Evolutionary conservation across 1,284 basidiomycete genomes (phyloP).

Genomic region (Trichosporon sp.): DNA sequence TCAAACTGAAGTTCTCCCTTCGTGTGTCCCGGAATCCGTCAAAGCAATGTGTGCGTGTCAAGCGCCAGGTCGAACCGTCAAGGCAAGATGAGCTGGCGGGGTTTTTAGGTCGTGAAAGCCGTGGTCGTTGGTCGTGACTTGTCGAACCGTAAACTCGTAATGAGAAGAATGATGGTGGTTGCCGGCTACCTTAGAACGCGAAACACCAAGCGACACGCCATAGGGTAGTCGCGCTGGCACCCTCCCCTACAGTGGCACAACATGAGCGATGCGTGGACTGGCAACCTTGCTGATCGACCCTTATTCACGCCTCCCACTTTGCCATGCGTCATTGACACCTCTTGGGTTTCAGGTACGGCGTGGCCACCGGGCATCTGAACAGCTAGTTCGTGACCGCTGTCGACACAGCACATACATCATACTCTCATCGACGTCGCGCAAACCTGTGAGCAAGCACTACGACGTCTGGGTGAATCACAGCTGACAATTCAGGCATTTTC

Average conservation of each 20-base stretch:
- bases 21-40: too few species aligned
- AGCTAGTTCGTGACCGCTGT: background rate
- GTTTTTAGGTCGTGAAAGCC: background rate
- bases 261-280: conserved; percentile 11
- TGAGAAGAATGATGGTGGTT: background rate
- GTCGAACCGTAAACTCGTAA: too few species aligned
- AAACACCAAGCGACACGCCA: background rate
- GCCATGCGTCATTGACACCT: conserved; percentile 6
- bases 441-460: background rate
- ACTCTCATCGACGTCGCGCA: background rate
- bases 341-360: background rate
- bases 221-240: conserved; percentile 16
- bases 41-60: too few species aligned
- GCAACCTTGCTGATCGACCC: background rate
- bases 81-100: background rate
- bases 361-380: background rate
- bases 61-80: background rate
- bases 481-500: background rate
- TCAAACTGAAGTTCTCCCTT: too few species aligned
- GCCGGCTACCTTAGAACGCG: background rate
- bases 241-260: background rate
- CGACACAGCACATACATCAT: background rate
- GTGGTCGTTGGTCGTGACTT: too few species aligned
- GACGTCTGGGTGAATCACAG: too few species aligned
- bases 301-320: conserved; percentile 10